Evolutionary conservation across 2,329 filamentous ascomycete genomes (phyloP).

Genomic region (Xylariaceae sp.): DNA sequence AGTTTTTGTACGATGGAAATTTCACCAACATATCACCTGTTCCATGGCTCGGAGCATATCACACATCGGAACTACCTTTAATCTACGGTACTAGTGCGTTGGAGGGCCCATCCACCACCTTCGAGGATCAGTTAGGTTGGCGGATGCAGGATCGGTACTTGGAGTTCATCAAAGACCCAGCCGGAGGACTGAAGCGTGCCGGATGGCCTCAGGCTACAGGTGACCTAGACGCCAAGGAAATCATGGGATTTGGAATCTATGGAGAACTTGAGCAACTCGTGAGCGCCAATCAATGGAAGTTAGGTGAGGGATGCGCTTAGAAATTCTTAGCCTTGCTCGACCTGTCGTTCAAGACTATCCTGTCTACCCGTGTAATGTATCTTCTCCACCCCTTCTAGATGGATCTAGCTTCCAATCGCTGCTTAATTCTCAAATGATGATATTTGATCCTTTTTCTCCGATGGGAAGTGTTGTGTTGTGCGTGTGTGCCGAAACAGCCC

Average conservation of each 20-base stretch:
- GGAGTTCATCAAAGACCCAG: conserved; percentile 9
- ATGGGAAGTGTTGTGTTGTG: too few relatives aligned
- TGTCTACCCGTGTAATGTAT: too few relatives aligned
- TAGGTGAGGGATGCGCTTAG: not conserved
- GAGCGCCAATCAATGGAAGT: not conserved
- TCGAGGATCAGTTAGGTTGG: conserved; percentile 4
- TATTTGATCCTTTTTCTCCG: too few relatives aligned
- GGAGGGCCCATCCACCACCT: not conserved
- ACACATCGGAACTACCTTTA: conserved; percentile 4
- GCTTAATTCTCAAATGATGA: too few relatives aligned
- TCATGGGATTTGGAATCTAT: not conserved
- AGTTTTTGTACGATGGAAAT: conserved; percentile 6
- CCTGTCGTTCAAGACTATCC: too few relatives aligned
- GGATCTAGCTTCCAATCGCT: too few relatives aligned
- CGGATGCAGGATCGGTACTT: conserved; percentile 9
- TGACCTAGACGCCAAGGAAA: not conserved
- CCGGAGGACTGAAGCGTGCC: conserved; percentile 1
- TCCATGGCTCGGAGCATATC: conserved; percentile 12
- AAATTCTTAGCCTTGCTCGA: too few relatives aligned
- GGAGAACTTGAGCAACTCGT: not conserved
- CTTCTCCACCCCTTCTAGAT: too few relatives aligned
- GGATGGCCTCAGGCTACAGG: conserved; percentile 6
- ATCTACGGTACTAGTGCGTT: conserved; percentile 8
- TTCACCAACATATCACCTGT: conserved; percentile 8
- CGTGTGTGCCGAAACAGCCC: too few relatives aligned